Base-by-base conservation (phyloP, 192 early-diverging fungal genomes). In the Mortierella alpina region DNA sequence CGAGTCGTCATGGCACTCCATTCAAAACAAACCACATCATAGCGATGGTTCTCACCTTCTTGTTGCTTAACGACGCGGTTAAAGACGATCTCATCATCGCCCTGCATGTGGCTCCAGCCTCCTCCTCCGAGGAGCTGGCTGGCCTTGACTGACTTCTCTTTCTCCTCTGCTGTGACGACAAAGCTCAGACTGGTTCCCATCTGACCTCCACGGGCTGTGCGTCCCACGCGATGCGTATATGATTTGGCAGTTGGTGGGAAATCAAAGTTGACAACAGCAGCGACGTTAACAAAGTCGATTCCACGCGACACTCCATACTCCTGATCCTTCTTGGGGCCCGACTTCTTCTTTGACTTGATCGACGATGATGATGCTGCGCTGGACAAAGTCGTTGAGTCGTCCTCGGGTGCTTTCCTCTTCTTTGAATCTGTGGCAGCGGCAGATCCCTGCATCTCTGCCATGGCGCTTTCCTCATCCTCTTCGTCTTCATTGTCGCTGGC, bases 281-380 rank as follows among this genome's bases (percentile, higher is more conserved):
- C 87, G 1, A 98, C 98, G 72, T 92, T 91, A 50, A 95, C 89
- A 82, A 99, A 99, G 82, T 99, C 98, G 47, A 99, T 92, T 39
- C 98, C 98, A 50, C 98, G 93, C 9, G 97, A 93, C 20, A 98
- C 95, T 23, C 97, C 97, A 77, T 98, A 98, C 75, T 98, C 97
- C 48, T 89, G 87, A 81, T 97, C 95, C 40, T 88, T 82, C 39
- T 86, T 83, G 48, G 85, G 63, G 48, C 85, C 83, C 59, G 61
- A 53, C 76, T 87, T 88, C 59, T 83, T 86, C 47, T 83, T 83
- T 15, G 56, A 76, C 52, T 85, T 87, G 48, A 61, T 81, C 8
- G 65, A 18, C 61, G 55, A 41, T 59, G 68, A 5, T 12, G 62
- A 45, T 84, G 87, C 70, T 75, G 53, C 41, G 40, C 64, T 54